Evolutionary conservation across 306 rosid species (phyloP), one percentile per base, ranked within the genome.

Genomic region (Medicago lupulina): DNA sequence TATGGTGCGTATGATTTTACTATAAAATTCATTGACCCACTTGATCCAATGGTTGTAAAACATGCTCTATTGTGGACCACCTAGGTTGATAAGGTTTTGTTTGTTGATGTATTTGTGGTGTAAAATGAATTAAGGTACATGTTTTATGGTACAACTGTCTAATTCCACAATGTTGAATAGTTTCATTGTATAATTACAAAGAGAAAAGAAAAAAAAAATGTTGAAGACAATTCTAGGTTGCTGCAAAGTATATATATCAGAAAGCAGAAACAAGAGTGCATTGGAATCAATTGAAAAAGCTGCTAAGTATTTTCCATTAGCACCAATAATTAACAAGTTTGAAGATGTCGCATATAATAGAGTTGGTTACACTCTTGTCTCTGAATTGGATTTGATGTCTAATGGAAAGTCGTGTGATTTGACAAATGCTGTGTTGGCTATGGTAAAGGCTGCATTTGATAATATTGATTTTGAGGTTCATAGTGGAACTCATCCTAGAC

Each of bases 211-310:
- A 62, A 61, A 63, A 67, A 68, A 13, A 76, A 93, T 93, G 96
- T 76, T 86, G 55, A 85, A 82, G 75, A 66, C 82, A 41, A 80
- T 90, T 80, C 89, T 95, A 53, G 96, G 84, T 74, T 92, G 98
- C 83, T 95, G 97, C 91, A 95, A 95, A 84, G 89, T 95, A 18
- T 92, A 95, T 83, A 84, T 92, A 71, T 95, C 99, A 57, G 98
- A 95, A 72, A 92, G 93, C 83, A 79, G 99, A 76, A 92, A 88
- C 83, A 87, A 76, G 81, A 76, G 28, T 61, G 98, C 93, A 1
- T 75, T 95, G 61, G 93, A 91, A 47, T 73, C 86, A 2, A 90
- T 90, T 16, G 98, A 92, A 74, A 67, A 23, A 71, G 97, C 97
- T 67, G 89, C 89, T 38, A 92, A 84, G 84, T 72, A 69, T 67